Percentiles rank a stretch among this genome's conserved stretches.
Conservation (phyloP, 352 stramenopile species). For the Saprolegnia diclina region DNA sequence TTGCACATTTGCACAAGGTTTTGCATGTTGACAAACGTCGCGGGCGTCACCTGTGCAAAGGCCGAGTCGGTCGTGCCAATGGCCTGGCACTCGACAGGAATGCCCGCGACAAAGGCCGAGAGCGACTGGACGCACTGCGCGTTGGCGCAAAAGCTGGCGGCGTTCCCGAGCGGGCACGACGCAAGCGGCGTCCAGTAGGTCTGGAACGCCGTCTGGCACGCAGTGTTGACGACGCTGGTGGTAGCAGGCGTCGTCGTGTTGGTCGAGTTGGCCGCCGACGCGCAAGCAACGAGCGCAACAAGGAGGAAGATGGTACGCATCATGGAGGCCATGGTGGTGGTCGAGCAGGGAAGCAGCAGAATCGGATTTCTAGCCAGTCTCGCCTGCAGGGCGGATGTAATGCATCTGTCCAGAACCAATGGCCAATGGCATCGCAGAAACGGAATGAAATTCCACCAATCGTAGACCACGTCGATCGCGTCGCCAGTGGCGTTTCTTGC, state of each 20-base stretch:
- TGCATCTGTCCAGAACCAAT: too few species aligned
- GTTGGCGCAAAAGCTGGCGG: conserved; percentile 1
- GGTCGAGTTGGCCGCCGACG: background rate
- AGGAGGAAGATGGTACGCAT: background rate
- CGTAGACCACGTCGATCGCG: too few species aligned
- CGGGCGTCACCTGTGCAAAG: background rate
- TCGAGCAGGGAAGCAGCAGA: background rate
- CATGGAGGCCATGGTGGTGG: background rate
- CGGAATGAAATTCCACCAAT: too few species aligned
- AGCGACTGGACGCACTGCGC: background rate
- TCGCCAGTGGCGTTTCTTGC: too few species aligned
- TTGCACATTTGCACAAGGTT: background rate
- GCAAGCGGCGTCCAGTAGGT: background rate
- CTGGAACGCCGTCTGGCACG: conserved; percentile 6
- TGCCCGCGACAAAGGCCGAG: background rate
- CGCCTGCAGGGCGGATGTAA: too few species aligned
- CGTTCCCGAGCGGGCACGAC: background rate
- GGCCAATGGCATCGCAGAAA: too few species aligned
- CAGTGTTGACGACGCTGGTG: conserved; percentile 1
- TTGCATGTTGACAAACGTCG: conserved; percentile 10
- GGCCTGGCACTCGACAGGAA: conserved; percentile 8
- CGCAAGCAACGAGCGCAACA: background rate
- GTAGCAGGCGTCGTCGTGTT: background rate
- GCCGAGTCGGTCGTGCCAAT: background rate
- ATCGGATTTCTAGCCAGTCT: background rate